Conservation (phyloP, 2,329 filamentous ascomycete genomes). For the Penicillium fuscoglaucum region DNA sequence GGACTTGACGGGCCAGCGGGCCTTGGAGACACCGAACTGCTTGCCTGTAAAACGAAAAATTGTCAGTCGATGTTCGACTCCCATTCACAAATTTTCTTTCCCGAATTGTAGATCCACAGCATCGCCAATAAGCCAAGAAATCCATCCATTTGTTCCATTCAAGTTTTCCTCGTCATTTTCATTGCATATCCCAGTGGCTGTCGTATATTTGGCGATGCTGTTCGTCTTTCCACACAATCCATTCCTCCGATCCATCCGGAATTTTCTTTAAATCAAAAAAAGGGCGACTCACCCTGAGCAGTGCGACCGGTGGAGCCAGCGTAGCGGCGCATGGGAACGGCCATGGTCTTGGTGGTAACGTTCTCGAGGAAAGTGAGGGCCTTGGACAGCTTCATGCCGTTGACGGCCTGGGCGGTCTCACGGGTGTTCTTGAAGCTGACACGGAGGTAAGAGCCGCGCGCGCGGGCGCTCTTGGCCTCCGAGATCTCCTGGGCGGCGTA, state of each 20-base stretch:
- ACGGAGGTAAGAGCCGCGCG: conserved; percentile 97
- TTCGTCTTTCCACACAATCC: conserved; percentile 6
- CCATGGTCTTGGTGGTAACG: conserved; percentile 95
- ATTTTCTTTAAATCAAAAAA: neutral
- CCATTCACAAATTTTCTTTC: conserved; percentile 6
- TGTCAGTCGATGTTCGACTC: conserved; percentile 21
- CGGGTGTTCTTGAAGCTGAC: conserved; percentile 99
- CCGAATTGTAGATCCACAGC: conserved; percentile 7
- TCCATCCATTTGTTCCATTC: neutral
- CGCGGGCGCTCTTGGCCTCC: conserved; percentile 90
- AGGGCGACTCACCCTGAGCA: conserved; percentile 82
- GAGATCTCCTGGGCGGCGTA: conserved; percentile 91
- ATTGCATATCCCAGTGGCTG: neutral
- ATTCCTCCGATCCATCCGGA: conserved; percentile 19
- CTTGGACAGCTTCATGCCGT: conserved; percentile 96
- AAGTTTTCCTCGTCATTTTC: neutral
- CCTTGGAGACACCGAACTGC: conserved; percentile 96
- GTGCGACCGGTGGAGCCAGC: conserved; percentile 92
- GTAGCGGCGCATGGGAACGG: conserved; percentile 97
- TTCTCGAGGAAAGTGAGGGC: conserved; percentile 97
- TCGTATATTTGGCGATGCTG: conserved; percentile 12
- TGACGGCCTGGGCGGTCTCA: conserved; percentile 99
- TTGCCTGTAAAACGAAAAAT: conserved; percentile 66
- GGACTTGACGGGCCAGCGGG: conserved; percentile 99
- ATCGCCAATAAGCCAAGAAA: conserved; percentile 8